Conservation (phyloP, 345 rosid genomes). For the Moricandia arvensis region DNA sequence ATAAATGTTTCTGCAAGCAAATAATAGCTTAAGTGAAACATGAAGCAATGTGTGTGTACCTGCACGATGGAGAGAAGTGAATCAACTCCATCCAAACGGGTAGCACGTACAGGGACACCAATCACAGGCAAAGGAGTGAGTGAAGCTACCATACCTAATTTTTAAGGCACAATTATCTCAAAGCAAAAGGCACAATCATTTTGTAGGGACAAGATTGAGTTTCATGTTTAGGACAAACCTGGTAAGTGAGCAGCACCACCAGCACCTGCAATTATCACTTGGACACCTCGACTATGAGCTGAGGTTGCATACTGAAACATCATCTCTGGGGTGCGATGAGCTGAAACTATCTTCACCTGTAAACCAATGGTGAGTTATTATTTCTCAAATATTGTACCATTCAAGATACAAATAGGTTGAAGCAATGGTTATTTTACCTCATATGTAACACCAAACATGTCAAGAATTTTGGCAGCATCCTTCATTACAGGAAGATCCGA, state of each 20-base stretch:
- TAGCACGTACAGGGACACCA: slow-evolving; percentile 87
- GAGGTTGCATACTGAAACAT: slow-evolving; percentile 84
- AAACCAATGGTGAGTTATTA: slow-evolving; percentile 3
- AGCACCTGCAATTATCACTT: slow-evolving; percentile 92
- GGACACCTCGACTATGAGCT: slow-evolving; percentile 66
- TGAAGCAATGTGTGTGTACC: slow-evolving; percentile 41
- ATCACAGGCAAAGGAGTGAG: slow-evolving; percentile 89
- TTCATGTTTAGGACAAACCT: slow-evolving; percentile 45
- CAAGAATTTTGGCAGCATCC: slow-evolving; percentile 74
- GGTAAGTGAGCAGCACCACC: slow-evolving; percentile 99
- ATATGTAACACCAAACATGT: slow-evolving; percentile 61
- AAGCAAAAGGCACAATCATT: too few relatives aligned
- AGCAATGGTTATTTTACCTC: slow-evolving; percentile 50
- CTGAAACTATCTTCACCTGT: slow-evolving; percentile 83
- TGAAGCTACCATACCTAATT: slow-evolving; percentile 98
- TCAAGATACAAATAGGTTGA: background rate
- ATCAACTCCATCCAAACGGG: slow-evolving; percentile 86
- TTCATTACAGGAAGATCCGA: slow-evolving; percentile 97
- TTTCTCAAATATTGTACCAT: background rate
- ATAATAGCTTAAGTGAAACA: background rate
- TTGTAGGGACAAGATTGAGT: too few relatives aligned
- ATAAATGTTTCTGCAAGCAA: background rate
- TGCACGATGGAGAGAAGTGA: slow-evolving; percentile 92
- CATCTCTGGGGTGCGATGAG: slow-evolving; percentile 88
- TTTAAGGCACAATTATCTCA: too few relatives aligned